Evolutionary conservation across 164 flowering plant genomes (phyloP).

Genomic region (Hamamelis virginiana): DNA sequence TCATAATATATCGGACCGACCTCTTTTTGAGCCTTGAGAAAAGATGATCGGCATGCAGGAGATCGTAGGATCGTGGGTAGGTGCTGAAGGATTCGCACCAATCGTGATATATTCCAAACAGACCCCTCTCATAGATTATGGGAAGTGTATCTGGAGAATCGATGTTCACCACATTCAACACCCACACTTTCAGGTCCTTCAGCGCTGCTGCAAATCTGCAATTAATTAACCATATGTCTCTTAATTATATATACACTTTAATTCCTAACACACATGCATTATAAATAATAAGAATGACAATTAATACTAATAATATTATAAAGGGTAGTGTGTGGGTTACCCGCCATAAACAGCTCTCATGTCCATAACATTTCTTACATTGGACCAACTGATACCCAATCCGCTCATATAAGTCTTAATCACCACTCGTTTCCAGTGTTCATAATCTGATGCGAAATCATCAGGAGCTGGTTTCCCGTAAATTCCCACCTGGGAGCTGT

Average conservation of each 20-base stretch:
- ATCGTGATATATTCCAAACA: constrained; percentile 92
- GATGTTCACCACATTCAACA: constrained; percentile 77
- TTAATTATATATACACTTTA: not conserved
- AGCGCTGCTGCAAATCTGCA: constrained; percentile 92
- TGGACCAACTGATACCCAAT: constrained; percentile 78
- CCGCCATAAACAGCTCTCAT: constrained; percentile 99
- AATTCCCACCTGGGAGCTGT: constrained; percentile 76
- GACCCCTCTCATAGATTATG: constrained; percentile 84
- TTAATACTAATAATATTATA: too few species aligned
- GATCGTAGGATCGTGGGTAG: constrained; percentile 84
- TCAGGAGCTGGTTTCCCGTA: constrained; percentile 85
- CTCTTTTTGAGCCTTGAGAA: constrained; percentile 72
- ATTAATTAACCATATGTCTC: not conserved
- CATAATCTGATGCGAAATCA: constrained; percentile 68
- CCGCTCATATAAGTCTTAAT: constrained; percentile 53
- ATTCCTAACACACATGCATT: too few species aligned
- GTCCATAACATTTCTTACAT: constrained; percentile 92
- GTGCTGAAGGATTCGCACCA: constrained; percentile 98
- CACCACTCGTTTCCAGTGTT: constrained; percentile 77
- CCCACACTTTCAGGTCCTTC: constrained; percentile 76
- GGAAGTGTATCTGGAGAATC: constrained; percentile 91
- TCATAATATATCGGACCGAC: constrained; percentile 17
- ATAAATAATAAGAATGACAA: too few species aligned
- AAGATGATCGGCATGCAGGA: constrained; percentile 88
- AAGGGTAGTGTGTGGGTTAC: too few species aligned